Base-by-base conservation (phyloP, 768 basidiomycete genomes). In the Cubamyces lactineus region DNA sequence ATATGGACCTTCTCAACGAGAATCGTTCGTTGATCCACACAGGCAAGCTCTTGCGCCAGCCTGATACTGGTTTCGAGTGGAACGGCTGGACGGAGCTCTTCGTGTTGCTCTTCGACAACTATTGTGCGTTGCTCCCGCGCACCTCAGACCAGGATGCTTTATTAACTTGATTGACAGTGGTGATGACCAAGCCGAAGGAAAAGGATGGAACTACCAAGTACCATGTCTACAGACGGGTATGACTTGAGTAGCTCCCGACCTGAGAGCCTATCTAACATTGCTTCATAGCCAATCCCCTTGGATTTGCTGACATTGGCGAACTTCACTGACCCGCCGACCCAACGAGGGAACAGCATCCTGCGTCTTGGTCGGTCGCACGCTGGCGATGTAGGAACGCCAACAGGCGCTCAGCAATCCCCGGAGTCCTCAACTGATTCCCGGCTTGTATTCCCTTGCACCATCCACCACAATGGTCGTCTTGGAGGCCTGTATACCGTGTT, bases 51-150 rank as follows among this genome's bases (percentile, higher is more conserved):
- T 81, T 91, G 54, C 84, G 94, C 51, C 94, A 95, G 67, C 91
- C 94, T 15, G 95, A 97, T 62, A 87, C 88, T 30, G 92, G 91
- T 13, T 86, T 94, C 65, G 89, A 90, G 72, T 91, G 88, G 87
- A 92, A 84, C 64, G 91, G 89, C 43, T 96, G 94, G 92, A 87
- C 86, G 46, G 95, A 98, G 73, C 81, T 96, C 7, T 91, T 88
- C 64, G 89, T 96, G 8, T 80, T 98, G 55, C 78, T 99, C 2
- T 97, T 99, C 68, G 97, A 99, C 74, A 94, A 98, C 69, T 99
- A 98, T 68, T 74, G 94, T 94, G 61, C 74, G 92, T 76, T 15
- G 26, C 15, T 16, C n/a, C 34, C 11, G 5, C 21, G 8, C 19
- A 34, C 8, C 26, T 24, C 26, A 0, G 23, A 7, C 16, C 38